These are phyloP conservation scores for Neckera pumila DNA, from an alignment of 225 moss, liverwort and hornwort species.

Conservation along the genomic window DNA sequence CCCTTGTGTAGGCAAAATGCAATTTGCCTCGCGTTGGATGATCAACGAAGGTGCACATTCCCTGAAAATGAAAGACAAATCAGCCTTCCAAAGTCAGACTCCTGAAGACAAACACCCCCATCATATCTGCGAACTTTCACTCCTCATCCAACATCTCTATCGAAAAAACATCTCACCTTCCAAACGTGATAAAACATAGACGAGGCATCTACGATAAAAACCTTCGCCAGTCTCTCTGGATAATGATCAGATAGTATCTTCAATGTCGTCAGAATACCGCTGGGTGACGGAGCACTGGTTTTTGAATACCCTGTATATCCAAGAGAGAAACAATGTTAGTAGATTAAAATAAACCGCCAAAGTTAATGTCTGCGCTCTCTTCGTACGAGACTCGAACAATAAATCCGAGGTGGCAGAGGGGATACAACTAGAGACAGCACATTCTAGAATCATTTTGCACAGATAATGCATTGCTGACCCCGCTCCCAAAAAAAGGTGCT, in stretches of 20 bases:
- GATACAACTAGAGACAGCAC: neutral
- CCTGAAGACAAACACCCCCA: neutral
- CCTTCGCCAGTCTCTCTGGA: slow-evolving; percentile 78
- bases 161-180: slow-evolving; percentile 57
- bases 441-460: neutral
- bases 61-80: slow-evolving; percentile 26
- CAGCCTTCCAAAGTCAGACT: neutral
- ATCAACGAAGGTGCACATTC: slow-evolving; percentile 77
- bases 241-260: slow-evolving; percentile 85
- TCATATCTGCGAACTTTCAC: neutral
- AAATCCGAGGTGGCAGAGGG: neutral
- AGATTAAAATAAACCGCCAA: neutral
- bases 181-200: slow-evolving; percentile 85
- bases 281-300: slow-evolving; percentile 64
- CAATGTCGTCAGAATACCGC: slow-evolving; percentile 67
- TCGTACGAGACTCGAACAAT: neutral
- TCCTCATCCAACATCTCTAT: neutral
- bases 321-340: neutral
- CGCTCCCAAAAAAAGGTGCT: neutral
- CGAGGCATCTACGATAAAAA: slow-evolving; percentile 82
- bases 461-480: neutral
- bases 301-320: slow-evolving; percentile 54
- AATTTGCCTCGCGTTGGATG: slow-evolving; percentile 68
- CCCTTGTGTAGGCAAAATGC: slow-evolving; percentile 62
- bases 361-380: neutral